Conservation (phyloP, 2,329 filamentous ascomycete species). For the Clonostachys solani region DNA sequence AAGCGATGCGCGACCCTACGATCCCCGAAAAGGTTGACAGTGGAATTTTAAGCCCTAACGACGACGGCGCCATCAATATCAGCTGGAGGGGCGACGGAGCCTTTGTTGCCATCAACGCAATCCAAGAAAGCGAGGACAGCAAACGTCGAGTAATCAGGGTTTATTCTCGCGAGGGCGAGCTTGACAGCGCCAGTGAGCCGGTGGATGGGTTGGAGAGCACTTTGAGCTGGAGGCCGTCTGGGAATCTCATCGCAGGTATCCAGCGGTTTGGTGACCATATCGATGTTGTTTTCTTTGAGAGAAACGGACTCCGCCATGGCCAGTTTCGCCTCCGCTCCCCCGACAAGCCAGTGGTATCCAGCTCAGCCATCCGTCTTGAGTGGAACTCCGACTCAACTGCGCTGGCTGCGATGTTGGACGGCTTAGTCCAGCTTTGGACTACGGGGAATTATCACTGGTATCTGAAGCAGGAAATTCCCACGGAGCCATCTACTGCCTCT, state of each 20-base stretch:
- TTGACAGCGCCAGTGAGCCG: slow-evolving; percentile 93
- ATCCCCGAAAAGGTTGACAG: slow-evolving; percentile 90
- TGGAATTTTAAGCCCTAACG: slow-evolving; percentile 69
- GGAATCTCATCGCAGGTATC: slow-evolving; percentile 85
- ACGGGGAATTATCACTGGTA: slow-evolving; percentile 99
- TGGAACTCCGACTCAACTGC: slow-evolving; percentile 96
- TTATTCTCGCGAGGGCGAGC: slow-evolving; percentile 82
- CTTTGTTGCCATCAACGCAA: slow-evolving; percentile 79
- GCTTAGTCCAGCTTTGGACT: slow-evolving; percentile 89
- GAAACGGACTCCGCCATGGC: slow-evolving; percentile 95
- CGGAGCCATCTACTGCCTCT: slow-evolving; percentile 22
- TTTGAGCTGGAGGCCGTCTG: slow-evolving; percentile 86
- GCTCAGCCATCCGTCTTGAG: slow-evolving; percentile 58
- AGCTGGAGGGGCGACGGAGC: slow-evolving; percentile 92
- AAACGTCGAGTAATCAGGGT: slow-evolving; percentile 79
- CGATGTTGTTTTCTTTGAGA: slow-evolving; percentile 91
- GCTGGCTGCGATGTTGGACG: slow-evolving; percentile 71
- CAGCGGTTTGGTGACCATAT: slow-evolving; percentile 66
- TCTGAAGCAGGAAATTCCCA: slow-evolving; percentile 80
- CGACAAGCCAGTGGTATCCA: slow-evolving; percentile 32
- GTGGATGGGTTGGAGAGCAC: slow-evolving; percentile 86
- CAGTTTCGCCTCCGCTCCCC: slow-evolving; percentile 76
- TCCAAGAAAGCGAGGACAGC: slow-evolving; percentile 55
- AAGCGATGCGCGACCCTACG: slow-evolving; percentile 85
- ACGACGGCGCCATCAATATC: slow-evolving; percentile 55